Percentiles rank a stretch among this genome's conserved stretches.
phyloP scores from a whole-genome alignment of 139 green algal genomes.

The Chlamydomonas incerta region DNA sequence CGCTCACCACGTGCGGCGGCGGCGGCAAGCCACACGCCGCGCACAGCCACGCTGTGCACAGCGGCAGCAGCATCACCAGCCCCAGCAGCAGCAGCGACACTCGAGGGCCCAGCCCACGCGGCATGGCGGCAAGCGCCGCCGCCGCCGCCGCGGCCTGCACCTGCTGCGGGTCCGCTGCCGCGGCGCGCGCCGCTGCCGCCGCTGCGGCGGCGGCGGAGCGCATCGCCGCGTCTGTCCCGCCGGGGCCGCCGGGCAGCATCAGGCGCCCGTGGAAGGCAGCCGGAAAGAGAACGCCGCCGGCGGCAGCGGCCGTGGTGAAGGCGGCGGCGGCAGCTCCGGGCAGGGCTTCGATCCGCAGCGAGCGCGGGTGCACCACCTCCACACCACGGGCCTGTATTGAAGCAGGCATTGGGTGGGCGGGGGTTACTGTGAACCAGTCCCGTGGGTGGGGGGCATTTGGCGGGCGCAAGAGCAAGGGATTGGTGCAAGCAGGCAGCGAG shows the following conservation, averaged over 20 bases:
- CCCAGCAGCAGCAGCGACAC: not conserved
- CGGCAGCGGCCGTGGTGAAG: constrained; percentile 17
- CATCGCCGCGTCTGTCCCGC: not conserved
- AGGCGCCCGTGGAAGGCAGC: no score
- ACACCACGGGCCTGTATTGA: constrained; percentile 11
- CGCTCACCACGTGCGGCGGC: not conserved
- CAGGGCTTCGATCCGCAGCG: not conserved
- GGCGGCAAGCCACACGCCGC: not conserved
- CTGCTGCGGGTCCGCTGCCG: not conserved
- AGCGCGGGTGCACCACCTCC: constrained; percentile 4
- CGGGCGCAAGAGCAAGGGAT: no score
- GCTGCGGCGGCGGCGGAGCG: not conserved
- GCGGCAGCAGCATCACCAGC: not conserved
- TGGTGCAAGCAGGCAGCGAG: no score
- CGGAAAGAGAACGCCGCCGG: not conserved
- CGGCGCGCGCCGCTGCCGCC: not conserved
- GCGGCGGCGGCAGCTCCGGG: not conserved
- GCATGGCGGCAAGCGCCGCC: not conserved
- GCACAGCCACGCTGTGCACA: not conserved
- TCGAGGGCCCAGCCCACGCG: not conserved
- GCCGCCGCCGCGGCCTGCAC: not conserved
- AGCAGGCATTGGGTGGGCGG: not conserved
- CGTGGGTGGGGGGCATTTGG: no score
- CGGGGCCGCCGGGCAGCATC: no score
- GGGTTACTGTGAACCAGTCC: not conserved